Base-by-base conservation (phyloP, 352 stramenopile genomes). In the Pythium aphanidermatum region DNA sequence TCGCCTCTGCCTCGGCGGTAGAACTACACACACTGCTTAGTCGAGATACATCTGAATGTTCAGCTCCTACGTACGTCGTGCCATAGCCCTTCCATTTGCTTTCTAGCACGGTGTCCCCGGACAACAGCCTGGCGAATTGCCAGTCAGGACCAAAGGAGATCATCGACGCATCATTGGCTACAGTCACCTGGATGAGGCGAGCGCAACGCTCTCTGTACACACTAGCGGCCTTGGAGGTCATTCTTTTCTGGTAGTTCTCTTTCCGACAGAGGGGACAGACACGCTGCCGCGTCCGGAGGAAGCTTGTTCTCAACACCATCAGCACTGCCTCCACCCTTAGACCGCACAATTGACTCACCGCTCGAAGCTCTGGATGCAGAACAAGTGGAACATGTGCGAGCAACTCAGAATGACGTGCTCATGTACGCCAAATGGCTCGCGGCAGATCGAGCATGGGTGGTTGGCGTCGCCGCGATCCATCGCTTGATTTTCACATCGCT, bases 191-290 rank as follows among this genome's bases (percentile, higher is more conserved):
- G 27, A 91, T 77, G 24, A 48, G 43, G 3, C 61, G 60, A 4
- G 74, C 78, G 30, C 75, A 88, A 5, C 49, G 25, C 31, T 86
- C 59, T 14, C 73, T 70, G 46, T 86, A 68, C 6, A 68, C 50
- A 30, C 35, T 56, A 4, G 76, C 73, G 0, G 71, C 80, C 24
- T 74, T 65, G 0, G 50, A 65, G 2, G 81, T 88, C 16, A 52
- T 42, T n/a, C 65, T 57, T 38, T 91, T 92, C 50, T 92, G 65
- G 36, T 92, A 94, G 33, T 92, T 74, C 17, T 85, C 69, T 43
- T 94, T 92, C 13, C 80, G 73, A 29, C 83, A 94, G 14, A 94
- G 60, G 2, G 83, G 83, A 60, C 83, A 94, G 31, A 90, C 81
- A 20, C 68, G 78, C 45, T 86, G 73, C 11, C 74, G 86, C 6